Evolutionary conservation across 2,329 filamentous ascomycete genomes (phyloP).

Genomic region (Stromatinia cepivora): DNA sequence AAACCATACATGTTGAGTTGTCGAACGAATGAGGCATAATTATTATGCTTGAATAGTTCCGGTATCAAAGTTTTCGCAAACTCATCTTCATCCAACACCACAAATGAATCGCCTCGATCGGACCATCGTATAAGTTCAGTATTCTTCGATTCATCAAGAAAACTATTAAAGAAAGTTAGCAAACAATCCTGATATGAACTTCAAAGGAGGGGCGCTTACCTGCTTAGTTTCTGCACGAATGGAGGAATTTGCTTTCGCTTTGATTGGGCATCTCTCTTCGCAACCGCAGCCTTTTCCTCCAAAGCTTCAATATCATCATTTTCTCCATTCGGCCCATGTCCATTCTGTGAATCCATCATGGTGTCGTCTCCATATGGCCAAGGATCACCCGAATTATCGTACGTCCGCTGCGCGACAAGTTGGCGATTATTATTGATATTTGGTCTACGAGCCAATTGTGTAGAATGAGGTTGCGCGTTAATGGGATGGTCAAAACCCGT

Average conservation of each 20-base stretch:
- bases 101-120: conserved; percentile 92
- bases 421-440: conserved; percentile 34
- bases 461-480: conserved; percentile 32
- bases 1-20: conserved; percentile 68
- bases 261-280: conserved; percentile 82
- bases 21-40: conserved; percentile 75
- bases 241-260: conserved; percentile 96
- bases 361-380: conserved; percentile 45
- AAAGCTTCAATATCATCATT: conserved; percentile 75
- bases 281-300: conserved; percentile 75
- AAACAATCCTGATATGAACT: conserved; percentile 31
- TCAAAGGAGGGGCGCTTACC: conserved; percentile 56
- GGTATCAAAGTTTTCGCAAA: conserved; percentile 74
- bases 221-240: conserved; percentile 97
- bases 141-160: conserved; percentile 89
- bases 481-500: conserved; percentile 33
- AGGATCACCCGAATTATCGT: conserved; percentile 39
- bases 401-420: conserved; percentile 36
- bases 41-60: conserved; percentile 77
- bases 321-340: conserved; percentile 49
- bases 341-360: conserved; percentile 36
- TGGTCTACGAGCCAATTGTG: conserved; percentile 41
- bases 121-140: conserved; percentile 97
- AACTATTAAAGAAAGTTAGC: conserved; percentile 55
- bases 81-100: conserved; percentile 93